A percentile compares a stretch with the other conserved stretches of the same genome.
Conservation (phyloP, 2,329 filamentous ascomycete genomes). For the Talaromyces sp. region DNA sequence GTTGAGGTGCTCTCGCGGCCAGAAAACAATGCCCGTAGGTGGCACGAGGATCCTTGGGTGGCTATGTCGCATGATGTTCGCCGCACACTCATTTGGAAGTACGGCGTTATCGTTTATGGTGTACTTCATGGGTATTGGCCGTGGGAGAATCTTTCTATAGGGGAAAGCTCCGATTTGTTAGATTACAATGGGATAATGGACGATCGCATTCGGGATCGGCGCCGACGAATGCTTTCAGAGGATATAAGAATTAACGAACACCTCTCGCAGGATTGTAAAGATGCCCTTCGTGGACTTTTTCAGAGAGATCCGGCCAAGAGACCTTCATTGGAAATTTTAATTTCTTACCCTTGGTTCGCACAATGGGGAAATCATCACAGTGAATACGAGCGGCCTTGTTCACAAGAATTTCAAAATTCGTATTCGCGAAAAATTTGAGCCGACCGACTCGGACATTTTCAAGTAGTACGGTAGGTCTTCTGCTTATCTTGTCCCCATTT, state of each 20-base stretch:
- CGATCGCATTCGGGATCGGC: slow-evolving; percentile 11
- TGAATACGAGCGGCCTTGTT: slow-evolving; percentile 14
- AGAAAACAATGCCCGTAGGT: slow-evolving; percentile 6
- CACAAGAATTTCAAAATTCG: slow-evolving; percentile 2
- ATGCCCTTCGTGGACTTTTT: slow-evolving; percentile 30
- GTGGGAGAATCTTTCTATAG: slow-evolving; percentile 30
- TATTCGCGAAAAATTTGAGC: not conserved
- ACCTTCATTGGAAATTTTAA: slow-evolving; percentile 27
- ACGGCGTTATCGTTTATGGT: slow-evolving; percentile 30
- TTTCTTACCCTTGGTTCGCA: slow-evolving; percentile 31
- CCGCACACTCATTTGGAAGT: slow-evolving; percentile 28
- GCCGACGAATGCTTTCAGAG: slow-evolving; percentile 29
- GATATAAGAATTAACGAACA: slow-evolving; percentile 28
- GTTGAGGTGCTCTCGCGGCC: slow-evolving; percentile 11
- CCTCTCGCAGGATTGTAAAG: slow-evolving; percentile 36
- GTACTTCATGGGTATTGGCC: slow-evolving; percentile 37
- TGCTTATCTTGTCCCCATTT: no score
- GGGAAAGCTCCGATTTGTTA: slow-evolving; percentile 7
- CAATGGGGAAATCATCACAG: slow-evolving; percentile 16
- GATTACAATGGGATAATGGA: not conserved
- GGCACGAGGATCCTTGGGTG: not conserved
- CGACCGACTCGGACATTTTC: no score
- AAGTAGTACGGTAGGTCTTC: no score
- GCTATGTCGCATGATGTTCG: slow-evolving; percentile 22
- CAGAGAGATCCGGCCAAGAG: slow-evolving; percentile 24